These are phyloP conservation scores for Helianthus tuberosus DNA, from an alignment of 129 eudicot species.

Conservation along the genomic window DNA sequence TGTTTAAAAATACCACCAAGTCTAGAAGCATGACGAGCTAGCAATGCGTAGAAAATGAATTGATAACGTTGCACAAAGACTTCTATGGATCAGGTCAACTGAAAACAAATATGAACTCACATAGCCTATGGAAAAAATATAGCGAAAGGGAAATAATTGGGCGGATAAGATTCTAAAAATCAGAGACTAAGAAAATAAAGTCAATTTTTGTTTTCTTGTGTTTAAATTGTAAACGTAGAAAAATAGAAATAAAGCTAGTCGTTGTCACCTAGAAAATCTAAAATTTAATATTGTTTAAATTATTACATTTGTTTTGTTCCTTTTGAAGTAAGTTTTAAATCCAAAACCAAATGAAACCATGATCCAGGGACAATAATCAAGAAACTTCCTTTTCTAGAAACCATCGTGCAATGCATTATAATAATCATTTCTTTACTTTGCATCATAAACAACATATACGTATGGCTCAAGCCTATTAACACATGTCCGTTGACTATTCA, in stretches of 20 bases:
- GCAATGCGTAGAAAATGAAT: too few species aligned
- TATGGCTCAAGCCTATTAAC: too few species aligned
- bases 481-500: too few species aligned
- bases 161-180: constrained; percentile 21
- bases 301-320: not conserved
- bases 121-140: not conserved
- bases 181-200: constrained; percentile 12
- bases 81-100: not conserved
- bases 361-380: not conserved
- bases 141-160: constrained; percentile 17
- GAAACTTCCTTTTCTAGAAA: constrained; percentile 2
- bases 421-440: too few species aligned
- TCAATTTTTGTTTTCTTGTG: not conserved
- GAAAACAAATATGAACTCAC: not conserved
- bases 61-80: not conserved
- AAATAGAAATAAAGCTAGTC: not conserved
- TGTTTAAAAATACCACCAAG: too few species aligned
- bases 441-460: too few species aligned
- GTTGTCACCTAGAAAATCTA: constrained; percentile 22
- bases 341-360: constrained; percentile 8
- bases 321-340: constrained; percentile 1
- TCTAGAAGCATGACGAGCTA: too few species aligned
- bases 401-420: too few species aligned
- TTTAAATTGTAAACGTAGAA: not conserved
- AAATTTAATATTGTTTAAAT: not conserved